A percentile compares a stretch with the other conserved stretches of the same genome.
These are phyloP conservation scores for Sporisorium reilianum DNA, from an alignment of 1,284 basidiomycete genomes.

Conservation along the genomic window DNA sequence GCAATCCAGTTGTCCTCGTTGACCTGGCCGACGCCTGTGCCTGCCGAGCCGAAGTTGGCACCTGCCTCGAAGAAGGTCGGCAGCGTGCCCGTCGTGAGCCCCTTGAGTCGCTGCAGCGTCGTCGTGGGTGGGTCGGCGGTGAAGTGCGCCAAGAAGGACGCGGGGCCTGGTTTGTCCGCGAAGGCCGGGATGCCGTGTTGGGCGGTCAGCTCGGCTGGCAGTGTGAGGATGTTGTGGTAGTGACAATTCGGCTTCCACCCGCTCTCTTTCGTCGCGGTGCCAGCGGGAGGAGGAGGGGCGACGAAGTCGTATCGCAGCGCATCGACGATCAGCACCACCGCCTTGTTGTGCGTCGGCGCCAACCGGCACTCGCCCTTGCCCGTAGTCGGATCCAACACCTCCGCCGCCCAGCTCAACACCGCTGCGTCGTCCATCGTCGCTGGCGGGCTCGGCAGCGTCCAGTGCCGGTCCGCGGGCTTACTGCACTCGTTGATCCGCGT, in stretches of 20 bases:
- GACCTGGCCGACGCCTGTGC: constrained; percentile 73
- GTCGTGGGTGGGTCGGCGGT: constrained; percentile 95
- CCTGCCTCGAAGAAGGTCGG: constrained; percentile 96
- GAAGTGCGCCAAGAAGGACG: constrained; percentile 88
- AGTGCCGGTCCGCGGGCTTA: constrained; percentile 4
- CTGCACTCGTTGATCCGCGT: constrained; percentile 24
- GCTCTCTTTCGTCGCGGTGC: constrained; percentile 68
- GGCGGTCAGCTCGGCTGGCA: constrained; percentile 79
- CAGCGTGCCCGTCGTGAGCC: constrained; percentile 91
- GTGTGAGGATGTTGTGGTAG: constrained; percentile 84
- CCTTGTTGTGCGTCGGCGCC: constrained; percentile 70
- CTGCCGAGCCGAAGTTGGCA: constrained; percentile 80
- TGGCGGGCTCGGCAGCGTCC: constrained; percentile 35
- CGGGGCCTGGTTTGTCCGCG: constrained; percentile 46
- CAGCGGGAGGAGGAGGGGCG: constrained; percentile 74
- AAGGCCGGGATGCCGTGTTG: constrained; percentile 12
- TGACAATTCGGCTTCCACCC: constrained; percentile 71
- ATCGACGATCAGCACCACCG: constrained; percentile 89
- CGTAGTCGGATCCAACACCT: constrained; percentile 16
- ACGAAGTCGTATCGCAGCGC: constrained; percentile 95
- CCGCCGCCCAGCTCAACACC: constrained; percentile 47
- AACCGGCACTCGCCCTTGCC: constrained; percentile 58
- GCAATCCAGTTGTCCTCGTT: constrained; percentile 82
- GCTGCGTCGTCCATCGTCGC: constrained; percentile 21
- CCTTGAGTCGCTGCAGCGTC: constrained; percentile 95